Evolutionary conservation across 129 eudicot species (phyloP), one percentile per base, ranked within the genome.

Genomic region (Kitagawia praeruptora): DNA sequence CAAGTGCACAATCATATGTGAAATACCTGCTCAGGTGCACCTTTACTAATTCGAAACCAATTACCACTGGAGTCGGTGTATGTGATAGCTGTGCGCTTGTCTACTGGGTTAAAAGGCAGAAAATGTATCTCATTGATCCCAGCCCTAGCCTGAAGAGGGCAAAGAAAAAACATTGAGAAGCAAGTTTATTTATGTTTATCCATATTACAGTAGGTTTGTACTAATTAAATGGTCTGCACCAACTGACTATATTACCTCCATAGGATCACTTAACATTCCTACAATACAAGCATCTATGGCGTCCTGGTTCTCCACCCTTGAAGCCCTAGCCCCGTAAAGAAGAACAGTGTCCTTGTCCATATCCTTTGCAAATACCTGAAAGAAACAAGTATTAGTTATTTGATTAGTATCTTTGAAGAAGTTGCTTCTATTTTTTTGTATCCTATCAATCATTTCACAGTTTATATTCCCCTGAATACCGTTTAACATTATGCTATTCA

Each of bases 211-310:
- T 4, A 64, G 1, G 14, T 7, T 38, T 70, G 11, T 70, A 38
- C 19, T 2, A 38, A 34, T 2, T 18, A 1, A 70, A 70, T 31
- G 76, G 51, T 13, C 53, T n/a, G 23, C 53, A 25, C 54, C 19
- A 75, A 45, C 61, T 27, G 61, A 75, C 7, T 63, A 44, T 27
- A 46, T 40, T 74, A 75, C 77, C 77, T 75, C 77, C 39, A 27
- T 46, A 7, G 77, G 77, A 75, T 75, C 77, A 46, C 56, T 37
- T 41, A 75, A 46, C 77, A 75, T 75, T 75, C 77, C 63, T 12
- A 75, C 77, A 46, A 75, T 75, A 75, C 77, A 75, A 75, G 77
- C 77, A 75, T 75, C 77, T 46, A 75, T 75, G 14, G 77, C 77
- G 2, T 75, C 77, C 61, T 75, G 77, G 31, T 75, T 75, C 27